These are phyloP conservation scores for Diaporthe vexans DNA, from an alignment of 2,329 filamentous ascomycete species.

Conservation along the genomic window DNA sequence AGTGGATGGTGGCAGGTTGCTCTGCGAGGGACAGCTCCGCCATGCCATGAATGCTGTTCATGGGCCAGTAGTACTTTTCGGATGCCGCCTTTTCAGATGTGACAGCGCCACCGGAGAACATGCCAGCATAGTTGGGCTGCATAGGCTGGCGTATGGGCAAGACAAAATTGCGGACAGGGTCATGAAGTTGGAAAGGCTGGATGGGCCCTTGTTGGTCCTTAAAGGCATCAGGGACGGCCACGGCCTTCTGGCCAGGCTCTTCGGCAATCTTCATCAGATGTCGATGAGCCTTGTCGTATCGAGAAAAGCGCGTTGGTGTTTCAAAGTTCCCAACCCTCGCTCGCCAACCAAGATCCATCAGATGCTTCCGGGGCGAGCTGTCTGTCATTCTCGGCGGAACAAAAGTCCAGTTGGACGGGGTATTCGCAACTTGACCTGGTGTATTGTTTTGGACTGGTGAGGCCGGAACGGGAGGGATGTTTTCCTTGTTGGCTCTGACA, in stretches of 20 bases:
- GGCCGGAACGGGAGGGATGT: background rate
- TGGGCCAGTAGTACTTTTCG: constrained; percentile 26
- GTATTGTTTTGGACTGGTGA: background rate
- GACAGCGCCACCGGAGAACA: background rate
- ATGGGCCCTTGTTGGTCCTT: background rate
- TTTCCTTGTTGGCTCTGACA: constrained; percentile 3
- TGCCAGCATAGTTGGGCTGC: background rate
- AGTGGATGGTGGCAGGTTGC: background rate
- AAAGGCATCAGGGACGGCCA: background rate
- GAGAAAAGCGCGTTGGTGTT: background rate
- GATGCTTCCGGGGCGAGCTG: background rate
- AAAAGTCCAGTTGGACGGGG: background rate
- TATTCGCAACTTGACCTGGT: background rate
- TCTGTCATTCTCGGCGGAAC: background rate
- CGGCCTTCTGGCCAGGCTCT: constrained; percentile 8
- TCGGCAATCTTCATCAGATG: background rate
- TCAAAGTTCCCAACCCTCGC: background rate
- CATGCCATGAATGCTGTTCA: constrained; percentile 17
- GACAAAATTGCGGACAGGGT: background rate
- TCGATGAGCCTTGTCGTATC: background rate
- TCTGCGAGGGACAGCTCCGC: background rate
- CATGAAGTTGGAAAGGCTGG: background rate
- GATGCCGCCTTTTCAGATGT: background rate
- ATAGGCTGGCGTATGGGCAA: constrained; percentile 24
- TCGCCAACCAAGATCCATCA: background rate